Conservation (phyloP, 73 alveolate genomes). For the Diophrys sp. region DNA sequence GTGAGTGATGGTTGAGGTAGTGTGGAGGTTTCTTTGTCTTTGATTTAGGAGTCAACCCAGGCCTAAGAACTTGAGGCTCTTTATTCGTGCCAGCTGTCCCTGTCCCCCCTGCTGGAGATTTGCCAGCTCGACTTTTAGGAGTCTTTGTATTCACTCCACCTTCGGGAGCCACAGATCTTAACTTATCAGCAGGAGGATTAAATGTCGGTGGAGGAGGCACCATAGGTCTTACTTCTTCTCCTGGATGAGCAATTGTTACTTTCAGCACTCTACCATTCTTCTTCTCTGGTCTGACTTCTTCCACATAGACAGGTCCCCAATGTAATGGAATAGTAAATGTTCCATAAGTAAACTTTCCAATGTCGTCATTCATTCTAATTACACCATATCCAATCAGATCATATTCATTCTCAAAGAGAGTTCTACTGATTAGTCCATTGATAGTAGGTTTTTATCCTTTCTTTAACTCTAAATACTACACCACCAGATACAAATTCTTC, state of each 20-base stretch:
- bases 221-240: conserved; percentile 25
- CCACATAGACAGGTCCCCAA: conserved; percentile 58
- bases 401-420: conserved; percentile 48
- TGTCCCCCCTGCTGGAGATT: too few relatives aligned
- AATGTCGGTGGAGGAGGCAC: conserved; percentile 14
- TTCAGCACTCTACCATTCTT: conserved; percentile 34
- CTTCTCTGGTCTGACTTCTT: conserved; percentile 30
- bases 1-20: too few relatives aligned
- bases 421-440: conserved; percentile 10
- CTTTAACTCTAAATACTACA: conserved; percentile 41
- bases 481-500: conserved; percentile 35
- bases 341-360: conserved; percentile 45
- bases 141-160: too few relatives aligned
- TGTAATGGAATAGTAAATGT: conserved; percentile 32
- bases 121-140: too few relatives aligned
- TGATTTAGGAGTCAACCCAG: too few relatives aligned
- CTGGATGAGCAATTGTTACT: conserved; percentile 44
- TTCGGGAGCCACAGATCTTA: too few relatives aligned
- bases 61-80: too few relatives aligned
- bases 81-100: too few relatives aligned
- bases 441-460: conserved; percentile 40
- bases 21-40: too few relatives aligned
- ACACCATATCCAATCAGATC: conserved; percentile 49
- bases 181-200: conserved; percentile 7
- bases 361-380: conserved; percentile 29